Evolutionary conservation across 352 stramenopile species (phyloP).

Genomic region (Phytophthora cryptogea): DNA sequence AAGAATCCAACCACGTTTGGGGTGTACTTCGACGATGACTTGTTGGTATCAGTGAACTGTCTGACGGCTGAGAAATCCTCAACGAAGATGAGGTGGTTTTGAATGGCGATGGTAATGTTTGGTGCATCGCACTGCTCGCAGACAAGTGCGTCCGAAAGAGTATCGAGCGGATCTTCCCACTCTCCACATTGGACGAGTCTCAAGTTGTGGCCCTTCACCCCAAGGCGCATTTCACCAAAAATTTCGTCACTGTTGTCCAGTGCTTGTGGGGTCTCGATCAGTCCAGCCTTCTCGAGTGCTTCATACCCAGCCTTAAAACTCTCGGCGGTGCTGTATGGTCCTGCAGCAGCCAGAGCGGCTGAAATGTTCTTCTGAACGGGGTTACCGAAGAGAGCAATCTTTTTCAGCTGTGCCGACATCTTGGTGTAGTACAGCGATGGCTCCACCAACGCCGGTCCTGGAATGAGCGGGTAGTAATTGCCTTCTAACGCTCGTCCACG

Average conservation of each 20-base stretch:
- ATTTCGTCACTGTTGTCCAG: conserved; percentile 40
- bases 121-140: conserved; percentile 16
- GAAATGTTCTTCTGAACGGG: too few species aligned
- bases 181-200: conserved; percentile 19
- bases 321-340: conserved; percentile 22
- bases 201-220: conserved; percentile 35
- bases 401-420: conserved; percentile 22
- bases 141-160: conserved; percentile 13
- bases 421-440: conserved; percentile 31
- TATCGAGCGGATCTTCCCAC: conserved; percentile 21
- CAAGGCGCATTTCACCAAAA: conserved; percentile 34
- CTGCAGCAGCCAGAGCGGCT: conserved; percentile 6
- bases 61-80: conserved; percentile 24
- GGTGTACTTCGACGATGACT: conserved; percentile 29
- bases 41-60: conserved; percentile 25
- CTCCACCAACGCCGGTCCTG: conserved; percentile 17
- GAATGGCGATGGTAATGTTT: conserved; percentile 12
- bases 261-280: conserved; percentile 30
- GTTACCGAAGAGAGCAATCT: neutral
- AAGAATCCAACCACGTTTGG: conserved; percentile 41
- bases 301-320: conserved; percentile 32
- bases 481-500: conserved; percentile 19
- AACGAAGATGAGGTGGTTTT: conserved; percentile 27
- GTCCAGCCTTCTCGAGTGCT: conserved; percentile 16
- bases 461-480: conserved; percentile 29